These are phyloP conservation scores for Tanozyma kutaoensis DNA, from an alignment of 805 yeast genomes.

Conservation along the genomic window DNA sequence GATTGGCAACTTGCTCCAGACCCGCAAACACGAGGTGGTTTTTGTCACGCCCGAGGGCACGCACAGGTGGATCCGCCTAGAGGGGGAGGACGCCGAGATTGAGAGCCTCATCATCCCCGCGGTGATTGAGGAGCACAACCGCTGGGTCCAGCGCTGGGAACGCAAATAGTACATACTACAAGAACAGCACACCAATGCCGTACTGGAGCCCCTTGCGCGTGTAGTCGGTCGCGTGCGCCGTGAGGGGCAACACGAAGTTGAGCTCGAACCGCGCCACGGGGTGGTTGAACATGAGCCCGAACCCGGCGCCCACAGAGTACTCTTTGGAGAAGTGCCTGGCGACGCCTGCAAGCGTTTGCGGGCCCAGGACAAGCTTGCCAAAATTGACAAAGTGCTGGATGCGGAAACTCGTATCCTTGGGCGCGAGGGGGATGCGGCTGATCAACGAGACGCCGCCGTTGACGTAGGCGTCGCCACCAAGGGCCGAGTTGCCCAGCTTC, in stretches of 20 bases:
- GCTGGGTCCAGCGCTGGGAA: conserved; percentile 33
- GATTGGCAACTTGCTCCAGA: conserved; percentile 83
- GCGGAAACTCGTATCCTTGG: conserved; percentile 31
- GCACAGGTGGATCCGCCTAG: conserved; percentile 37
- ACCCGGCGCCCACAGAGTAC: conserved; percentile 27
- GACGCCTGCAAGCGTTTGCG: too few relatives aligned
- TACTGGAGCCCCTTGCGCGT: conserved; percentile 42
- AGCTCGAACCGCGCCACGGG: conserved; percentile 48
- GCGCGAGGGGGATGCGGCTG: conserved; percentile 26
- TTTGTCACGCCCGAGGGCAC: conserved; percentile 48
- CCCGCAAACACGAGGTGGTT: conserved; percentile 78
- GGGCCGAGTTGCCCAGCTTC: conserved; percentile 31
- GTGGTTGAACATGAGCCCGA: conserved; percentile 39
- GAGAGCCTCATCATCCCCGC: conserved; percentile 74
- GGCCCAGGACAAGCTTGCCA: conserved; percentile 24
- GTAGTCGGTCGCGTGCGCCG: conserved; percentile 30
- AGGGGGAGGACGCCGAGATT: conserved; percentile 38
- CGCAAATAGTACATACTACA: conserved; percentile 19
- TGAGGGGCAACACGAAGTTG: conserved; percentile 38
- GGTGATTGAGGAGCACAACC: conserved; percentile 48
- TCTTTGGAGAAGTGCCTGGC: conserved; percentile 1
- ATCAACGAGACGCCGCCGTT: conserved; percentile 33
- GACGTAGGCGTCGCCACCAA: conserved; percentile 39
- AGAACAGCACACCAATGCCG: conserved; percentile 46
- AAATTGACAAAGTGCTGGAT: conserved; percentile 34